Base-by-base conservation (phyloP, 164 flowering plant species). In the Vitis vinifera region DNA sequence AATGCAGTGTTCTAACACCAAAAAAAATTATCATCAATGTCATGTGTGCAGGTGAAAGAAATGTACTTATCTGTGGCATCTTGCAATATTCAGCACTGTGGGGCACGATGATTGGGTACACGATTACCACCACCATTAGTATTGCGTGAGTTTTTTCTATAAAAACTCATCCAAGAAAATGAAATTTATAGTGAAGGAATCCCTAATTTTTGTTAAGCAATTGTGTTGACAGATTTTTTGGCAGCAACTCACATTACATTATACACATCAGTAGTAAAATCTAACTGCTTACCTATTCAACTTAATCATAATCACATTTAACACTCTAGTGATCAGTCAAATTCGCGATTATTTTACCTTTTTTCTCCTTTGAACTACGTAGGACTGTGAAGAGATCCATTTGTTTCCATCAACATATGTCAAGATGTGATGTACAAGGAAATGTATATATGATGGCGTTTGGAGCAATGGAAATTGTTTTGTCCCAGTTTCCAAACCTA, bases 401-500 rank as follows among this genome's bases (percentile, higher is more conserved):
- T 66, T 84, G 87, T 67, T 75, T 66, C 68, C 83, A 80, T 56
- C 13, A 68, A 1, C 74, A 66, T 1, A 48, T 62, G 19, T 75
- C 80, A 19, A 59, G 29, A 11, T 79, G 85, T 55, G 55, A 56
- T 2, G 65, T 66, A 10, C 59, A 77, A 12, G 85, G 82, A 51
- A 76, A 65, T 66, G 11, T 63, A 17, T 81, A 62, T 55, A 65
- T 82, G 79, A 3, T 82, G 11, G 37, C 69, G 5, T 78, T 68
- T 67, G 85, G 87, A 29, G 82, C 55, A 31, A 69, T 75, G 9
- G 77, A 84, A 59, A 62, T 80, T 8, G 29, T 82, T 29, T 51
- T 84, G 15, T 78, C 85, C 16, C 85, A 81, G 49, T 68, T 73
- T 49, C 85, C 85, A 17, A 84, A 68, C 76, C 63, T 84, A 74